A percentile compares a stretch with the other conserved stretches of the same genome.
Evolutionary conservation across 23 red algal species (phyloP).

Genomic region (Chondrus crispus): DNA sequence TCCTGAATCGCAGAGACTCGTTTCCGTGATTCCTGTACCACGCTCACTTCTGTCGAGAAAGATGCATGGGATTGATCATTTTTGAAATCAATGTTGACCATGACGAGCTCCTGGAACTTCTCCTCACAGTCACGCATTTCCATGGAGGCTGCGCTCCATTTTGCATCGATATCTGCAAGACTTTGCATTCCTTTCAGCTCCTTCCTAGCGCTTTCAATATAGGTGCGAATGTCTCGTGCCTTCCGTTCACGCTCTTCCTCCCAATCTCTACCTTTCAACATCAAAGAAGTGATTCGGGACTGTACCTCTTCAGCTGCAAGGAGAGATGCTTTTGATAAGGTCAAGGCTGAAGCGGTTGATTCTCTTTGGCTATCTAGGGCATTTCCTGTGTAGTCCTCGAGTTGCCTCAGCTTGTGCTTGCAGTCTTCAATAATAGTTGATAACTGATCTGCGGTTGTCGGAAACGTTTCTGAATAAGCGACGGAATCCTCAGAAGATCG

Average conservation of each 20-base stretch:
- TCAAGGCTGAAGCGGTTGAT: constrained; percentile 20
- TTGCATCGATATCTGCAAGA: neutral
- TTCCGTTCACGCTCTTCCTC: neutral
- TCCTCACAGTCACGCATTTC: constrained; percentile 30
- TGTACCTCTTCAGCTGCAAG: neutral
- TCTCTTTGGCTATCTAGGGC: neutral
- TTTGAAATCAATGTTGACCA: neutral
- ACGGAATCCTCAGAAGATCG: constrained; percentile 36
- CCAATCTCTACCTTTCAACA: constrained; percentile 28
- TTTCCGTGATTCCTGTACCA: neutral
- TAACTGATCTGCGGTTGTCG: neutral
- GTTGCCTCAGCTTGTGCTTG: neutral
- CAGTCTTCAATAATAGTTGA: neutral
- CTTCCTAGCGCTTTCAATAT: neutral
- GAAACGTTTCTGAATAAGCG: constrained; percentile 9
- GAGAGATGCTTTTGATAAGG: neutral
- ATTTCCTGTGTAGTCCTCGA: constrained; percentile 16
- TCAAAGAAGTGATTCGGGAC: neutral
- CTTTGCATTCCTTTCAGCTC: constrained; percentile 1
- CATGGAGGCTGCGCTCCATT: neutral
- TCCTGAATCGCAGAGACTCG: constrained; percentile 7
- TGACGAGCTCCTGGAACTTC: constrained; percentile 18
- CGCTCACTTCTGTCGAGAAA: neutral
- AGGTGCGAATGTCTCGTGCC: neutral
- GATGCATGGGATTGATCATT: neutral